phyloP scores from a whole-genome alignment of 768 basidiomycete genomes.

The Xerocomus brunneocitrinus region DNA sequence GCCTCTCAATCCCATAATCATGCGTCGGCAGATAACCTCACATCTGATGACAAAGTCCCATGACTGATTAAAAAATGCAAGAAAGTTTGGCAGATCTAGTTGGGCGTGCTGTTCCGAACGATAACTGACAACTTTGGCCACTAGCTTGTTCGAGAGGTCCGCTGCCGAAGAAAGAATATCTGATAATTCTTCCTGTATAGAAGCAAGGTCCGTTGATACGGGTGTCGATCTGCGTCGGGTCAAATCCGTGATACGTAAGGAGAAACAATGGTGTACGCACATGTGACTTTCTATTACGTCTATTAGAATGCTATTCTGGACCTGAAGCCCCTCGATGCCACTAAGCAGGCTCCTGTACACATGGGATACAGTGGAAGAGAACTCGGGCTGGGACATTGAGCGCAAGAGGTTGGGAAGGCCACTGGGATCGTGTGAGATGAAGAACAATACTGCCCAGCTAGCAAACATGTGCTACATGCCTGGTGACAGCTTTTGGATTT shows the following conservation, averaged over 20 bases:
- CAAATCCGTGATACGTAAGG: background rate
- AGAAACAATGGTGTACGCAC: constrained; percentile 25
- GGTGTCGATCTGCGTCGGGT: constrained; percentile 33
- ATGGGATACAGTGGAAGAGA: constrained; percentile 53
- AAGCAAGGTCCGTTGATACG: constrained; percentile 38
- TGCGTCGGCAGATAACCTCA: constrained; percentile 79
- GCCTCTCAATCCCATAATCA: constrained; percentile 91
- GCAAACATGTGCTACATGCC: constrained; percentile 13
- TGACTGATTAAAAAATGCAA: constrained; percentile 74
- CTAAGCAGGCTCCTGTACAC: constrained; percentile 62
- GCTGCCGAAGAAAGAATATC: constrained; percentile 78
- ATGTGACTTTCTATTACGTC: constrained; percentile 51
- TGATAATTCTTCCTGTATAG: constrained; percentile 59
- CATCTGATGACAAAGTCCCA: constrained; percentile 90
- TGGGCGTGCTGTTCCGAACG: constrained; percentile 77
- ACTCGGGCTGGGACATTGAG: constrained; percentile 64
- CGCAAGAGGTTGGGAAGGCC: constrained; percentile 55
- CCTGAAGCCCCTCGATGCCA: constrained; percentile 63
- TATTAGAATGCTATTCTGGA: constrained; percentile 53
- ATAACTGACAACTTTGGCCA: constrained; percentile 70
- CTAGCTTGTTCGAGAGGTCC: constrained; percentile 81
- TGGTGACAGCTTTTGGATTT: constrained; percentile 27
- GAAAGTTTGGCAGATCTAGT: constrained; percentile 69
- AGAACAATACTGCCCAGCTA: background rate
- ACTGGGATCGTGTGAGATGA: constrained; percentile 7